A percentile compares a stretch with the other conserved stretches of the same genome.
phyloP scores from a whole-genome alignment of 495 filamentous ascomycete genomes.

The Penicillium crystallinum region DNA sequence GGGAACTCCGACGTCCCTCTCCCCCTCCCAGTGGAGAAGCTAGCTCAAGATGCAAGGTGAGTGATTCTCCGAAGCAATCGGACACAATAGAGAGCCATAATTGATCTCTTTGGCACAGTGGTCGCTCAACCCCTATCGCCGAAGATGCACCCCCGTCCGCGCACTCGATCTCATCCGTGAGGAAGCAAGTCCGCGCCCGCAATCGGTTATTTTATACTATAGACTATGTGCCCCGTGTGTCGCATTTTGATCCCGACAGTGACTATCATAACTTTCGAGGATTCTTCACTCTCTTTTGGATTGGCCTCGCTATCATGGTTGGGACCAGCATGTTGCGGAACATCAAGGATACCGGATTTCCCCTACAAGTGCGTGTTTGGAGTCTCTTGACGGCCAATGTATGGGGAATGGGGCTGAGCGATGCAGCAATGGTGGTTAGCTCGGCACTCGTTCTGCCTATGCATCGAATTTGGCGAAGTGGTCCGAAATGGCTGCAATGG shows the following conservation, averaged over 20 bases:
- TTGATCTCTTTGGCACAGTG: slow-evolving; percentile 47
- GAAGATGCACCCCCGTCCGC: slow-evolving; percentile 87
- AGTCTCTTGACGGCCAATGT: slow-evolving; percentile 78
- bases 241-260: slow-evolving; percentile 89
- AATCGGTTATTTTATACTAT: slow-evolving; percentile 92
- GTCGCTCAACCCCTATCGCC: slow-evolving; percentile 82
- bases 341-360: slow-evolving; percentile 87
- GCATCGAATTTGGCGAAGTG: slow-evolving; percentile 59
- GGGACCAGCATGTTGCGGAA: slow-evolving; percentile 87
- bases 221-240: slow-evolving; percentile 86
- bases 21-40: slow-evolving; percentile 22
- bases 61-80: background rate
- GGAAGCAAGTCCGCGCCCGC: slow-evolving; percentile 79
- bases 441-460: slow-evolving; percentile 69
- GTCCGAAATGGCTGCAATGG: slow-evolving; percentile 63
- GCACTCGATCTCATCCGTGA: slow-evolving; percentile 75
- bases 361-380: slow-evolving; percentile 81
- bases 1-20: slow-evolving; percentile 19
- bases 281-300: slow-evolving; percentile 98
- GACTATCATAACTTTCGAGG: slow-evolving; percentile 93
- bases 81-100: background rate
- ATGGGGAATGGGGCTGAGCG: slow-evolving; percentile 78
- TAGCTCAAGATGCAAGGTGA: slow-evolving; percentile 29
- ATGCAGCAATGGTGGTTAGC: slow-evolving; percentile 74
- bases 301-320: slow-evolving; percentile 92